Percentiles rank a stretch among this genome's conserved stretches.
Conservation (phyloP, 2,329 filamentous ascomycete species). For the Epicoccum sorghinum region DNA sequence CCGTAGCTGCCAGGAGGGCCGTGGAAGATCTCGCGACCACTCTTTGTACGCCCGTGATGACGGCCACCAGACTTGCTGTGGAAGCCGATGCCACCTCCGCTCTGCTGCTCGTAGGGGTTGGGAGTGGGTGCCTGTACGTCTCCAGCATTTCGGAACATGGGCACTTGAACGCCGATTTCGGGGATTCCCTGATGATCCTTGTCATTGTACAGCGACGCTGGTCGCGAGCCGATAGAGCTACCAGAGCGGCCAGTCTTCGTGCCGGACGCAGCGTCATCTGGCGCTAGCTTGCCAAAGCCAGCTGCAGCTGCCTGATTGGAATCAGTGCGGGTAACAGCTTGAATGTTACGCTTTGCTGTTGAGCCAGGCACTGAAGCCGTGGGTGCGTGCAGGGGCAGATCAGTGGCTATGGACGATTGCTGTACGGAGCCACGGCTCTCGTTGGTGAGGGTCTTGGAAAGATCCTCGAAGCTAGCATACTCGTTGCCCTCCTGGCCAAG, state of each 20-base stretch:
- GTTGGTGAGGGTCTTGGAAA: slow-evolving; percentile 40
- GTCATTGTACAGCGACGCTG: slow-evolving; percentile 60
- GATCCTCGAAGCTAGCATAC: slow-evolving; percentile 70
- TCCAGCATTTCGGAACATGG: slow-evolving; percentile 90
- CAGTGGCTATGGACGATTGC: slow-evolving; percentile 78
- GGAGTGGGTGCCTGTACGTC: slow-evolving; percentile 96
- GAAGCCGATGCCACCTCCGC: slow-evolving; percentile 57
- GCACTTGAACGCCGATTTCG: slow-evolving; percentile 89
- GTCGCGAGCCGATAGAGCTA: slow-evolving; percentile 53
- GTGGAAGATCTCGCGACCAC: slow-evolving; percentile 70
- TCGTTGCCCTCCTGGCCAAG: slow-evolving; percentile 90
- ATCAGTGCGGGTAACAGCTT: slow-evolving; percentile 86
- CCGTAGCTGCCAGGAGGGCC: slow-evolving; percentile 90
- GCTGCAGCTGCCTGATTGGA: slow-evolving; percentile 85
- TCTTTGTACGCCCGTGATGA: slow-evolving; percentile 69
- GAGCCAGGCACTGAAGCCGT: slow-evolving; percentile 82
- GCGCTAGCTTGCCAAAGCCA: slow-evolving; percentile 70
- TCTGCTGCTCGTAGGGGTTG: slow-evolving; percentile 58
- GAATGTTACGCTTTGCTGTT: slow-evolving; percentile 83
- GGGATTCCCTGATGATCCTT: slow-evolving; percentile 86
- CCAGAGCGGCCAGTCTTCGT: slow-evolving; percentile 38
- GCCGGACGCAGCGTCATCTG: slow-evolving; percentile 33
- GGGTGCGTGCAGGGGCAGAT: slow-evolving; percentile 86
- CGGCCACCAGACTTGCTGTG: slow-evolving; percentile 62
- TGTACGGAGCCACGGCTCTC: slow-evolving; percentile 59